A percentile compares a stretch with the other conserved stretches of the same genome.
Conservation (phyloP, 768 basidiomycete species). For the Daedalea quercina region DNA sequence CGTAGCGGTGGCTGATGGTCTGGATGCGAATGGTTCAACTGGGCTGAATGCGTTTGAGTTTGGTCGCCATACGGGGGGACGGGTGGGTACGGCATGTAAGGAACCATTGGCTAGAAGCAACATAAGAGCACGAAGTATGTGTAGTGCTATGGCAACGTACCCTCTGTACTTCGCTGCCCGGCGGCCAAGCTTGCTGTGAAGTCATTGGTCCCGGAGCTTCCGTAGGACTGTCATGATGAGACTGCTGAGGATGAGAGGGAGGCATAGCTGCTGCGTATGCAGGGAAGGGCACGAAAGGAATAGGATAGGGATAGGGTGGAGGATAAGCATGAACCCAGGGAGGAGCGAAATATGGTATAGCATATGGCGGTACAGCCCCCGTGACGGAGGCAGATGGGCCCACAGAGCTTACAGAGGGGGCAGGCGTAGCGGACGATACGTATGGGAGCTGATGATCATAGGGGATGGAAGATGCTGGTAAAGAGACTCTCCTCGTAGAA, state of each 20-base stretch:
- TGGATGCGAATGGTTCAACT: neutral
- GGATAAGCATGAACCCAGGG: constrained; percentile 50
- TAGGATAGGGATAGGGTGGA: constrained; percentile 44
- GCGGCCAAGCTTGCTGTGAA: neutral
- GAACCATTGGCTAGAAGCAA: neutral
- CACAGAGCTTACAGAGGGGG: constrained; percentile 28
- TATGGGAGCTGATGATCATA: neutral
- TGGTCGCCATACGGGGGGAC: neutral
- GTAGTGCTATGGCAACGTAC: neutral
- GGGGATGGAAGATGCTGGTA: constrained; percentile 17
- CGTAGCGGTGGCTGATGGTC: constrained; percentile 46
- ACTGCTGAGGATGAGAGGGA: constrained; percentile 19
- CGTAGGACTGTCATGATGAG: constrained; percentile 14
- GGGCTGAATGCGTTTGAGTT: neutral
- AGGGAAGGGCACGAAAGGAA: constrained; percentile 35
- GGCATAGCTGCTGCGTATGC: constrained; percentile 36
- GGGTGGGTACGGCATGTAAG: constrained; percentile 7
- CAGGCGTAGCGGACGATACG: constrained; percentile 22
- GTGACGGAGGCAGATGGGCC: constrained; percentile 24
- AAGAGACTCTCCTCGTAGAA: constrained; percentile 9
- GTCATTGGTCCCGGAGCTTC: neutral
- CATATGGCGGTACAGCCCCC: constrained; percentile 25
- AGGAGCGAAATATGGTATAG: constrained; percentile 36
- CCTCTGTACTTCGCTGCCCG: neutral
- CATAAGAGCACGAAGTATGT: too few relatives aligned